Evolutionary conservation across 2,329 filamentous ascomycete genomes (phyloP).

Genomic region (Talaromyces sp.): DNA sequence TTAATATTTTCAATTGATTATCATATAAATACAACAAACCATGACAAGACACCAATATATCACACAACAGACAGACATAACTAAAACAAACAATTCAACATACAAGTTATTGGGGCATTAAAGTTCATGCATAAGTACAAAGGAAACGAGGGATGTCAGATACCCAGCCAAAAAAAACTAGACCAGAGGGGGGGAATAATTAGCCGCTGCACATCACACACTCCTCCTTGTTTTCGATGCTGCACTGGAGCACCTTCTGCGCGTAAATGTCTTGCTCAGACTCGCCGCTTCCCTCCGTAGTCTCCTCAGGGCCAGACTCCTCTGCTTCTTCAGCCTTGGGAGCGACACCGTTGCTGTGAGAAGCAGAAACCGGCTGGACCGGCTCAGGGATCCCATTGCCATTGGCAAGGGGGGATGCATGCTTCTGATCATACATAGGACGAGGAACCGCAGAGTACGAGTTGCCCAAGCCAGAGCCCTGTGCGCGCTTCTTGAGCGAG

Average conservation of each 20-base stretch:
- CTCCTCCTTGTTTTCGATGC: constrained; percentile 92
- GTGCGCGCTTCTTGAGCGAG: constrained; percentile 67
- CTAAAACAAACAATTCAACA: not conserved
- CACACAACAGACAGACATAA: not conserved
- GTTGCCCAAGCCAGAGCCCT: constrained; percentile 48
- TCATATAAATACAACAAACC: not conserved
- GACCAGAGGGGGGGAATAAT: too few relatives aligned
- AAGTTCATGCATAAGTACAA: not conserved
- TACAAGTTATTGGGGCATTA: not conserved
- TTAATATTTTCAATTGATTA: not conserved
- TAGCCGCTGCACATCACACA: constrained; percentile 85
- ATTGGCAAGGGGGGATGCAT: constrained; percentile 28
- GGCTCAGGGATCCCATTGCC: constrained; percentile 40
- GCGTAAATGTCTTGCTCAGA: constrained; percentile 93
- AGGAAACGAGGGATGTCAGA: not conserved
- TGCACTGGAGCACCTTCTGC: constrained; percentile 85
- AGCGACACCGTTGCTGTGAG: constrained; percentile 58
- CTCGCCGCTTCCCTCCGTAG: constrained; percentile 65
- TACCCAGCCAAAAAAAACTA: not conserved
- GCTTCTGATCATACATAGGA: constrained; percentile 60
- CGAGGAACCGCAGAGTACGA: constrained; percentile 60
- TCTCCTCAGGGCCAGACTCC: constrained; percentile 60
- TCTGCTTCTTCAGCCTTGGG: constrained; percentile 58
- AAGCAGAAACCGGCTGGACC: constrained; percentile 28
- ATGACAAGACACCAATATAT: not conserved